These are phyloP conservation scores for Quercus phellos DNA, from an alignment of 331 rosid species.

Conservation along the genomic window DNA sequence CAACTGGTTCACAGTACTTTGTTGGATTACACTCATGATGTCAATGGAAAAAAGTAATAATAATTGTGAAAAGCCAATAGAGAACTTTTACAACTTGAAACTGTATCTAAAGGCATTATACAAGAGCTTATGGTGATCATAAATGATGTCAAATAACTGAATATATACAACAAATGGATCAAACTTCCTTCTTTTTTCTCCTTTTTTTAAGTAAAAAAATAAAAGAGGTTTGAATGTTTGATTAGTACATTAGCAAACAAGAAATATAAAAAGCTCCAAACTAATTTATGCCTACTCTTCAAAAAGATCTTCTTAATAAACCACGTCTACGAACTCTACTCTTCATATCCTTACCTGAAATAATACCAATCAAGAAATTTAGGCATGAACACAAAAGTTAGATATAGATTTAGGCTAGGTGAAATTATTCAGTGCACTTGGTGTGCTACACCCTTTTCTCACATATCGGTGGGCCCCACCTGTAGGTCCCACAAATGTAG, in stretches of 20 bases:
- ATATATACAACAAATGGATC: neutral
- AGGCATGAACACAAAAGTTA: constrained; percentile 12
- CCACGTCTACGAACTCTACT: constrained; percentile 32
- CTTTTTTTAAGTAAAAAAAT: neutral
- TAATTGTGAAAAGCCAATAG: no score
- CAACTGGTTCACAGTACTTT: neutral
- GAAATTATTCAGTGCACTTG: no score
- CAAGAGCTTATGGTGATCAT: neutral
- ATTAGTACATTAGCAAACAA: constrained; percentile 9
- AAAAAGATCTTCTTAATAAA: constrained; percentile 26
- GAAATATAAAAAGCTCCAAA: neutral
- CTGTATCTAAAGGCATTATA: neutral
- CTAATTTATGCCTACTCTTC: constrained; percentile 29
- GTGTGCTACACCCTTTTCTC: no score
- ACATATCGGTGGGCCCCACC: no score
- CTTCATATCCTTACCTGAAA: constrained; percentile 36
- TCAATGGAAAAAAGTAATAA: no score
- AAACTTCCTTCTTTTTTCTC: neutral
- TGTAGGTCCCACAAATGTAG: no score
- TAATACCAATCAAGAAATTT: constrained; percentile 1
- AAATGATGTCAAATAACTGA: constrained; percentile 18
- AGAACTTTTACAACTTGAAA: neutral
- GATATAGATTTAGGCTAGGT: neutral
- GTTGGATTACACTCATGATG: neutral
- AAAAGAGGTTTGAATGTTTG: constrained; percentile 3